Base-by-base conservation (phyloP, 306 rosid genomes). In the Quercus mongolica region DNA sequence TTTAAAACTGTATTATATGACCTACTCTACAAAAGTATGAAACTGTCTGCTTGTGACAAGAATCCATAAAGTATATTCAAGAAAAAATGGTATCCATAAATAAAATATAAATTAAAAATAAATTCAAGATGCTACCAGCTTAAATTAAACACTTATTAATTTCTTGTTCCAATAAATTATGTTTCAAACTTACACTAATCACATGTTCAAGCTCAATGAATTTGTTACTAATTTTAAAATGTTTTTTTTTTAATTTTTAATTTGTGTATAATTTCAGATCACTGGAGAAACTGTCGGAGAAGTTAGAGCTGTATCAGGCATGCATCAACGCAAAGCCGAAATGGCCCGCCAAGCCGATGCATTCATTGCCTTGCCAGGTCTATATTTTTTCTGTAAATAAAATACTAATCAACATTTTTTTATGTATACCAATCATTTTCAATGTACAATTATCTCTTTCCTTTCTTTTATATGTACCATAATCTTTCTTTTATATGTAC, bases 241-340 rank as follows among this genome's bases (percentile, higher is more conserved):
- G 2, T 46, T 46, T 46, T 11, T 46, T 46, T 46, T n/a, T n/a
- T n/a, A n/a, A n/a, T n/a, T 38, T 41, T 2, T 8, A 41, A 41
- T 2, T 77, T 69, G 26, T 17, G 8, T 14, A 55, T 38, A 38
- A 52, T 71, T 76, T 17, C 84, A 94, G 97, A 91, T 94, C 28
- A 92, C 94, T 0, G 99, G 99, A 68, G 99, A 89, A 70, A 81
- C 89, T 0, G 90, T 95, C 1, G 98, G 99, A 82, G 99, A 95
- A 90, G 92, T 95, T 35, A 87, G 88, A 86, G 94, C 91, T 41
- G 99, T 95, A 49, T 85, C 92, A 3, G 89, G 91, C 59, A 92
- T 95, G 99, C 99, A 92, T 82, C 98, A 92, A 85, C 97, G 99
- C 78, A 95, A 95, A 68, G 99, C 99, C 0, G 98, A 92, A 82